Evolutionary conservation across 2,329 filamentous ascomycete genomes (phyloP).

Genomic region (Lasiodiplodia gonubiensis): DNA sequence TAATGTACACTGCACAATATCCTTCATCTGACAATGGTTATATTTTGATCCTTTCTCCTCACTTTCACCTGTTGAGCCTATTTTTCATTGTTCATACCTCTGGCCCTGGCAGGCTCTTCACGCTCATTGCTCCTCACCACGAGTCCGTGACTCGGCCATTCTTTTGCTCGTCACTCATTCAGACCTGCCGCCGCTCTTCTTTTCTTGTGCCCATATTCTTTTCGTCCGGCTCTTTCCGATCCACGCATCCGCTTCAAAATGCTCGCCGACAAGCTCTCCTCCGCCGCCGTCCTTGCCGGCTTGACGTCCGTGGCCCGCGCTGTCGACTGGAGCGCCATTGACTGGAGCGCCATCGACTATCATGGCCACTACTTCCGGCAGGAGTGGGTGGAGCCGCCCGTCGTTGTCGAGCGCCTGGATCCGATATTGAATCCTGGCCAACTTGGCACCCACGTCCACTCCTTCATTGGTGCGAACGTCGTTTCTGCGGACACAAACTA

Average conservation of each 20-base stretch:
- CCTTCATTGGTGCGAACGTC: slow-evolving; percentile 46
- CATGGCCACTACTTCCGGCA: slow-evolving; percentile 47
- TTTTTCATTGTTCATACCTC: not conserved
- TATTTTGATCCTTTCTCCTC: not conserved
- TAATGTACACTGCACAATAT: slow-evolving; percentile 8
- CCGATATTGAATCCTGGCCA: slow-evolving; percentile 43
- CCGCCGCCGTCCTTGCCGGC: slow-evolving; percentile 34
- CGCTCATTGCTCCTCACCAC: slow-evolving; percentile 9
- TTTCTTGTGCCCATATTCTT: slow-evolving; percentile 9
- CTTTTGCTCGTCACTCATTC: slow-evolving; percentile 12
- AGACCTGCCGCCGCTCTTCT: not conserved
- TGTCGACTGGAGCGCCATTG: slow-evolving; percentile 32
- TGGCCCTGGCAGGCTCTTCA: slow-evolving; percentile 21
- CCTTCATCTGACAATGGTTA: not conserved
- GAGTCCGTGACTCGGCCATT: slow-evolving; percentile 27
- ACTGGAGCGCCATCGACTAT: slow-evolving; percentile 41
- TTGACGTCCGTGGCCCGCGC: slow-evolving; percentile 38
- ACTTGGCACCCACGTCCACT: slow-evolving; percentile 44
- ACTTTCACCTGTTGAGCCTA: not conserved
- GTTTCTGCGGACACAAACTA: slow-evolving; percentile 39
- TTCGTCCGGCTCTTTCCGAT: slow-evolving; percentile 1
- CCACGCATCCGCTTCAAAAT: slow-evolving; percentile 34
- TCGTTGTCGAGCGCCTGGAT: slow-evolving; percentile 46
- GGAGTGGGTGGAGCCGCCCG: slow-evolving; percentile 41
- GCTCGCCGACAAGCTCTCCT: slow-evolving; percentile 36